Evolutionary conservation across 2,329 filamentous ascomycete species (phyloP).

Genomic region (Fusarium sacchari): DNA sequence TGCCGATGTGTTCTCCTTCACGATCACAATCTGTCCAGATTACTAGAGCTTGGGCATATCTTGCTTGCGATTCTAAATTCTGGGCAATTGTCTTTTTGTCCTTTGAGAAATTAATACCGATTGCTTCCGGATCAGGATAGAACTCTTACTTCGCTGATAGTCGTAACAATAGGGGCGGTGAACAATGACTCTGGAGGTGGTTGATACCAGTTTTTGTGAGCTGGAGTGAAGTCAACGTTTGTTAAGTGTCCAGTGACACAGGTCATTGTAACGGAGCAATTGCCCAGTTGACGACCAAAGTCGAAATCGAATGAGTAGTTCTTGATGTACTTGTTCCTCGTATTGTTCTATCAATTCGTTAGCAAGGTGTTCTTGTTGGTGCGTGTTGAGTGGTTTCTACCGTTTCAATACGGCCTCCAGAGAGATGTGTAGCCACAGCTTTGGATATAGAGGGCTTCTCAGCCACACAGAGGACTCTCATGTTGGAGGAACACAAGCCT

Average conservation of each 20-base stretch:
- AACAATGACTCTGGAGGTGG: conserved; percentile 85
- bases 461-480: conserved; percentile 66
- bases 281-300: conserved; percentile 83
- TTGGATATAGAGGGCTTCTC: conserved; percentile 93
- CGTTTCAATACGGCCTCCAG: conserved; percentile 76
- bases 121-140: not conserved
- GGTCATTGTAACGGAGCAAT: conserved; percentile 90
- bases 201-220: conserved; percentile 82
- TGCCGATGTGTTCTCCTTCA: conserved; percentile 95
- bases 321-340: conserved; percentile 82
- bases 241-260: conserved; percentile 91
- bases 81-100: conserved; percentile 83
- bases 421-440: conserved; percentile 89
- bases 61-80: conserved; percentile 85
- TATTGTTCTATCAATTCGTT: conserved; percentile 65
- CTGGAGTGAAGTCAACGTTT: conserved; percentile 76
- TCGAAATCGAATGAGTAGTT: conserved; percentile 94
- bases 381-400: conserved; percentile 59
- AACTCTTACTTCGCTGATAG: conserved; percentile 69
- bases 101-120: conserved; percentile 52
- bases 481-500: conserved; percentile 38
- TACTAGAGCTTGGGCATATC: conserved; percentile 77
- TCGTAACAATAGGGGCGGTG: conserved; percentile 77
- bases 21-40: conserved; percentile 99
- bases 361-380: conserved; percentile 22